Evolutionary conservation across 352 stramenopile genomes (phyloP), one percentile per base, ranked within the genome.

Genomic region (Pythium oligandrum): DNA sequence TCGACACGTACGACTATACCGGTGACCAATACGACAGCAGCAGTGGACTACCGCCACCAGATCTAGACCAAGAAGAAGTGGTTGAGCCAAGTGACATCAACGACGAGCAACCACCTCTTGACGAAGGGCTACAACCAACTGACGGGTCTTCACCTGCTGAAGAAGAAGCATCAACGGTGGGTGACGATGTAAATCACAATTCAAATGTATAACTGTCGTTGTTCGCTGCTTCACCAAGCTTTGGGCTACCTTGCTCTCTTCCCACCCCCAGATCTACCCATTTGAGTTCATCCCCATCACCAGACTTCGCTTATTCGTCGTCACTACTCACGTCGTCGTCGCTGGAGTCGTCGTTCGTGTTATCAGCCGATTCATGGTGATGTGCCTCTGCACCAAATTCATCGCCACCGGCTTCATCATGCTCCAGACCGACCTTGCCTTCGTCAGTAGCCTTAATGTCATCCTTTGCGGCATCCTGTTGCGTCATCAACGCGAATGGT

Each of bases 401-500:
- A 26, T 64, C 59, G 33, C 56, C 56, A 12, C 12, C 31, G 7
- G 32, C 6, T 12, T 11, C 17, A 26, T 71, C 68, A 26, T 59
- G 59, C 30, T 53, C 61, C 37, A 63, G 65, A 8, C 59, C 38
- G 55, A 45, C 10, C 53, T 52, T 43, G 61, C 68, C 36, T 44
- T 59, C 1, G 65, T 62, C 53, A 75, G 70, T 6, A 80, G 59
- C 78, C 53, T 78, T 78, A 3, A 70, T 71, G 11, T 71, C 75
- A 68, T 87, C 75, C 52, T 83, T 83, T 3, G 55, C 68, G 12
- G 74, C 70, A 17, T 89, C 75, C 59, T 89, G 77, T 40, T 83
- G 75, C 7, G 79, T 86, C 83, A 93, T 89, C n/a, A 93, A 63
- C 8, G 83, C 80, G 64, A 90, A 90, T 34, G 83, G 83, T 43